phyloP scores from a whole-genome alignment of 148 eudicot genomes.

The Chenopodium album region DNA sequence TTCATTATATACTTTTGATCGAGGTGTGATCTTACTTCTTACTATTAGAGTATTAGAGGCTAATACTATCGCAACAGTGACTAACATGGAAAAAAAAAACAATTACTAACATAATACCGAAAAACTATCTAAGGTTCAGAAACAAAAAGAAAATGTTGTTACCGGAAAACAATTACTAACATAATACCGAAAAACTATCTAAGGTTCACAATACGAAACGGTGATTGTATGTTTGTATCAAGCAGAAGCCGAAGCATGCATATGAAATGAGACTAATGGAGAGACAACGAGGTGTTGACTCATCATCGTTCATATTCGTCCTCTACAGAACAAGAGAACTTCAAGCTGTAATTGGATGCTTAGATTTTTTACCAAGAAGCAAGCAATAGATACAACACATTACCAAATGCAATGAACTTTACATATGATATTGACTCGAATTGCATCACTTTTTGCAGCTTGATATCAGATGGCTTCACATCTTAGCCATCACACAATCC shows the following conservation, averaged over 20 bases:
- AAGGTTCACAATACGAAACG: too few species aligned
- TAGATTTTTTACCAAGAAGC: not conserved
- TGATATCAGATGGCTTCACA: slow-evolving; percentile 22
- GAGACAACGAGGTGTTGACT: slow-evolving; percentile 88
- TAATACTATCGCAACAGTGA: too few species aligned
- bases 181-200: too few species aligned
- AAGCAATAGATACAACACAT: slow-evolving; percentile 18
- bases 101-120: too few species aligned
- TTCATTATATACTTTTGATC: too few species aligned
- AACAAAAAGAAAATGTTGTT: too few species aligned
- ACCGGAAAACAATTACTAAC: too few species aligned
- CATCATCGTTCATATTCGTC: slow-evolving; percentile 27
- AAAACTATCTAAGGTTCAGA: too few species aligned
- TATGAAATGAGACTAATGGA: slow-evolving; percentile 1
- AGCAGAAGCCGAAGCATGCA: not conserved
- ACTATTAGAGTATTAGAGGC: too few species aligned
- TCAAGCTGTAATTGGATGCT: slow-evolving; percentile 2
- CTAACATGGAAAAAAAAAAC: too few species aligned
- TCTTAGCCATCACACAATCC: slow-evolving; percentile 44
- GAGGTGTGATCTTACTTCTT: too few species aligned
- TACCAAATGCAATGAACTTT: not conserved
- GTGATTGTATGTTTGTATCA: too few species aligned
- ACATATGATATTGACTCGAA: not conserved
- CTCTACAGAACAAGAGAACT: not conserved
- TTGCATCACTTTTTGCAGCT: not conserved